Percentiles rank a stretch among this genome's conserved stretches.
phyloP scores from a whole-genome alignment of 345 rosid species.

The Anacardium occidentale region DNA sequence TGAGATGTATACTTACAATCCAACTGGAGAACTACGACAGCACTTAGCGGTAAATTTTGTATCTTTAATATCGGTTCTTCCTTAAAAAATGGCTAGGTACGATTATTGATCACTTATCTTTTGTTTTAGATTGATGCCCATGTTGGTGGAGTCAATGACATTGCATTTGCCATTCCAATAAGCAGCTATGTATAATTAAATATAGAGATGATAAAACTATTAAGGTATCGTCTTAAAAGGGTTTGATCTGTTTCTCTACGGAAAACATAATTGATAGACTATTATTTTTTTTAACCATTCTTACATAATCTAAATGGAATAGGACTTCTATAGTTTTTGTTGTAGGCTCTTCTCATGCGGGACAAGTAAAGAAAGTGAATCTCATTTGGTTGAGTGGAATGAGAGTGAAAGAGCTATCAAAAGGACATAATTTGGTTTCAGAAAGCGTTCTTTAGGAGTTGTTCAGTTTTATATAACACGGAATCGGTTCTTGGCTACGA shows the following conservation, averaged over 20 bases:
- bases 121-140: too few species aligned
- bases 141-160: slow-evolving; percentile 57
- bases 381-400: too few species aligned
- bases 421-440: too few species aligned
- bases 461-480: slow-evolving; percentile 66
- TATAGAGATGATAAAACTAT: slow-evolving; percentile 67
- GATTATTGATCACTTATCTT: slow-evolving; percentile 9
- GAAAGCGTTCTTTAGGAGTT: too few species aligned
- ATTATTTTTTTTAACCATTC: not conserved
- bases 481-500: slow-evolving; percentile 66
- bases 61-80: not conserved
- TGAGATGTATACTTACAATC: slow-evolving; percentile 63
- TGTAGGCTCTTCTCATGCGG: too few species aligned
- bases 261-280: not conserved
- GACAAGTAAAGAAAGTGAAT: too few species aligned
- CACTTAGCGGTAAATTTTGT: slow-evolving; percentile 48
- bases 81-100: not conserved
- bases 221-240: slow-evolving; percentile 38
- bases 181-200: slow-evolving; percentile 52
- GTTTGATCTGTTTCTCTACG: not conserved
- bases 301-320: too few species aligned
- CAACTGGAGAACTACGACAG: slow-evolving; percentile 43
- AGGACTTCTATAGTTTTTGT: too few species aligned
- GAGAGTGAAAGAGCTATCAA: too few species aligned
- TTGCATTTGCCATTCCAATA: slow-evolving; percentile 59